Conservation (phyloP, 225 moss, liverwort and hornwort species). For the Marchantia polymorpha region DNA sequence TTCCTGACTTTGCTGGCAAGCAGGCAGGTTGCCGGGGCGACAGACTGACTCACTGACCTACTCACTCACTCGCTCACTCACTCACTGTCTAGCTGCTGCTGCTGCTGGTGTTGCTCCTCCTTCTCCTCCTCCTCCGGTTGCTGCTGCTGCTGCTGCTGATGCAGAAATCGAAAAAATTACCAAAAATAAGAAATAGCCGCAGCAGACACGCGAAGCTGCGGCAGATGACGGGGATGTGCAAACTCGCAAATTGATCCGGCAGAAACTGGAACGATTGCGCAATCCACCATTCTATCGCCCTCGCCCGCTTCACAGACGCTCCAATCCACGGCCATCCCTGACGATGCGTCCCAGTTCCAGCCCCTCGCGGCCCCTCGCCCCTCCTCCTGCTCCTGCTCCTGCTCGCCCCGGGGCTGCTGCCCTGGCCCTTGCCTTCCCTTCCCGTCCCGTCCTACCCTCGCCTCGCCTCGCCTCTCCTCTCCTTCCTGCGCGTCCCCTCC, state of each 20-base stretch:
- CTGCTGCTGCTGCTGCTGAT: neutral
- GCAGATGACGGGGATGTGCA: neutral
- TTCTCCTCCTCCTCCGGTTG: neutral
- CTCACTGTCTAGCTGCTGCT: neutral
- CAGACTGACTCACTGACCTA: neutral
- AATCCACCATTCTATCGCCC: neutral
- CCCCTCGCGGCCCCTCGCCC: no score
- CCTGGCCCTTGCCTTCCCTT: no score
- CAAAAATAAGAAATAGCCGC: neutral
- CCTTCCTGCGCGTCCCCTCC: no score
- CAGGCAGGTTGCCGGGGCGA: no score
- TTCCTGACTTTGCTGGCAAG: neutral
- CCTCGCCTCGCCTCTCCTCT: no score
- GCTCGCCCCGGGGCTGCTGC: no score
- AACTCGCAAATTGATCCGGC: constrained; percentile 5
- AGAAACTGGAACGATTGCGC: neutral
- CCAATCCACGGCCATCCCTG: neutral
- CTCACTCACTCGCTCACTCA: neutral
- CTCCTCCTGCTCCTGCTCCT: no score
- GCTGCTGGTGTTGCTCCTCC: neutral
- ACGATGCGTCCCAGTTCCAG: no score
- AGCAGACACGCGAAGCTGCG: neutral
- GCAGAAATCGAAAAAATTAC: neutral
- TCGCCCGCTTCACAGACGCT: neutral
- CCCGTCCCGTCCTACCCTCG: no score